Percentiles rank a stretch among this genome's conserved stretches.
phyloP scores from a whole-genome alignment of 129 eudicot species.

The Deinandra increscens region DNA sequence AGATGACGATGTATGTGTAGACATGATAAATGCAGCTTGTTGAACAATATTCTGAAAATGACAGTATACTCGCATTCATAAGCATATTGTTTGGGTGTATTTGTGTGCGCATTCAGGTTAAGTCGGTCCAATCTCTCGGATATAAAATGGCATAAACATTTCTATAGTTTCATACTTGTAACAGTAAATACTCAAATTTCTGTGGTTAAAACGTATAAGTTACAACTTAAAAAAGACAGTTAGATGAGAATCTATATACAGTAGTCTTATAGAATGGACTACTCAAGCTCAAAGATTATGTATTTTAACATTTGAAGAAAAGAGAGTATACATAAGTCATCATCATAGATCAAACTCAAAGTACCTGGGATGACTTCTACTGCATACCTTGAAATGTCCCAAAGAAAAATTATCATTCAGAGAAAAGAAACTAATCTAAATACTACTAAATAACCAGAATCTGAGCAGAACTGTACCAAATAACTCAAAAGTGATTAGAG shows the following conservation, averaged over 20 bases:
- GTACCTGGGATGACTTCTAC: background rate
- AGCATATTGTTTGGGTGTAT: background rate
- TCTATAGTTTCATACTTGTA: background rate
- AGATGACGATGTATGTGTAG: slow-evolving; percentile 22
- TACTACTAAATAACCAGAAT: slow-evolving; percentile 9
- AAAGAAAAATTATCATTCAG: background rate
- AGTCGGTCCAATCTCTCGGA: background rate
- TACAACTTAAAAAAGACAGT: background rate
- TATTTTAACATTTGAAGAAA: slow-evolving; percentile 5
- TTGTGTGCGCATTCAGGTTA: background rate
- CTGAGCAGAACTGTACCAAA: background rate
- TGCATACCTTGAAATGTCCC: background rate
- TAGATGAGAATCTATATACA: background rate
- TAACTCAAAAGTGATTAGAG: background rate
- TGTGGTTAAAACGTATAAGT: background rate
- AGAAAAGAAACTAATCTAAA: slow-evolving; percentile 1
- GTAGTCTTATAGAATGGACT: background rate
- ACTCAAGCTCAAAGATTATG: slow-evolving; percentile 7
- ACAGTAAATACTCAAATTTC: background rate
- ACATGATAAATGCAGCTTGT: slow-evolving; percentile 33
- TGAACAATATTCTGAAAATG: slow-evolving; percentile 20
- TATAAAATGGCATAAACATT: background rate
- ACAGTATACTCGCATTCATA: slow-evolving; percentile 2
- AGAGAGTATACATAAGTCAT: slow-evolving; percentile 1
- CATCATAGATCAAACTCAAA: slow-evolving; percentile 14